Conservation (phyloP, 2,329 filamentous ascomycete species). For the Teratosphaeria zuluensis region DNA sequence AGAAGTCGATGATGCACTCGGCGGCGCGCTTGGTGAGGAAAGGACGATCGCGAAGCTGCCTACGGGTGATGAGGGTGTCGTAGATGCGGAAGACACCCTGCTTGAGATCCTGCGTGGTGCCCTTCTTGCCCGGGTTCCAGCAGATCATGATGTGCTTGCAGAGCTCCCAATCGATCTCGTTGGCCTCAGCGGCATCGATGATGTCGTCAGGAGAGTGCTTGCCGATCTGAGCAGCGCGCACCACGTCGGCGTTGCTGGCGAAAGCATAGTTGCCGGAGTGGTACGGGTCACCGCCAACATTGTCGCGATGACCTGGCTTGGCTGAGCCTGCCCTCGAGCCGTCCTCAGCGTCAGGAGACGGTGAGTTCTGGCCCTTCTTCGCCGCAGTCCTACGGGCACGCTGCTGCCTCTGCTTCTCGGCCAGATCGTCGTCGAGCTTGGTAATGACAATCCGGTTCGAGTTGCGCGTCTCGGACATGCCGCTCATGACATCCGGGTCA, state of each 20-base stretch:
- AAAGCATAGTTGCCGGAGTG: constrained; percentile 23
- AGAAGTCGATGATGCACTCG: constrained; percentile 28
- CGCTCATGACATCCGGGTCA: constrained; percentile 14
- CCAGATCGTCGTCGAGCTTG: constrained; percentile 16
- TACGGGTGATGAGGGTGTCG: constrained; percentile 24
- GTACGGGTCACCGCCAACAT: constrained; percentile 17
- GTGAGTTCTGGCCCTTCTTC: constrained; percentile 11
- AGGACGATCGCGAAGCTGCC: constrained; percentile 17
- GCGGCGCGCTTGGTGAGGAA: constrained; percentile 23
- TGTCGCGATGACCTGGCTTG: constrained; percentile 3
- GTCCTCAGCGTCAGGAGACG: constrained; percentile 7
- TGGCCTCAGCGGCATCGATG: constrained; percentile 19
- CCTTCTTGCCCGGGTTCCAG: constrained; percentile 27
- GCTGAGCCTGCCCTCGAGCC: not conserved
- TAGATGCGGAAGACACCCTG: constrained; percentile 22
- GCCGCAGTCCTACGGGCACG: not conserved
- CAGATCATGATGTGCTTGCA: constrained; percentile 20
- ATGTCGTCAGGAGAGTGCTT: constrained; percentile 15
- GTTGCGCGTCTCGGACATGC: constrained; percentile 16
- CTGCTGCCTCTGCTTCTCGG: constrained; percentile 20
- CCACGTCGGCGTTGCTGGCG: constrained; percentile 7
- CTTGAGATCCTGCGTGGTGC: constrained; percentile 19
- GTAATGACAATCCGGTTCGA: constrained; percentile 18
- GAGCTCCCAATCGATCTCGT: constrained; percentile 13
- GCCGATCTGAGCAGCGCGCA: constrained; percentile 4